phyloP scores from a whole-genome alignment of 75 land plant species.

The Picea glauca region DNA sequence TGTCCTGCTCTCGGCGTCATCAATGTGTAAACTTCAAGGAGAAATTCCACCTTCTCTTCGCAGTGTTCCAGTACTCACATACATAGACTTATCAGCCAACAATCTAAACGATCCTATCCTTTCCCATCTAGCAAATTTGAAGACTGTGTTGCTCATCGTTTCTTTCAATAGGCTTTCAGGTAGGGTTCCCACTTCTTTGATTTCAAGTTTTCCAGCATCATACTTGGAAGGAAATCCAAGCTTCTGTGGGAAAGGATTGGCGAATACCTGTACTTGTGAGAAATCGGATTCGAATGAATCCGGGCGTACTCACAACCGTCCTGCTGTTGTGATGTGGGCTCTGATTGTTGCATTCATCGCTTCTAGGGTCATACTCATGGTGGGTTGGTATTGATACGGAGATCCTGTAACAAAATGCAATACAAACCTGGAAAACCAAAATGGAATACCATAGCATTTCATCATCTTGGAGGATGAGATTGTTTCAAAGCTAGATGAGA shows the following conservation, averaged over 20 bases:
- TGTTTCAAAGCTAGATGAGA: slow-evolving; percentile 44
- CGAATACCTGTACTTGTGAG: slow-evolving; percentile 36
- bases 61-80: too few relatives aligned
- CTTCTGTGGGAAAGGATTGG: slow-evolving; percentile 59
- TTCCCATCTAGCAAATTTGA: too few relatives aligned
- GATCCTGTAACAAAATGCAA: slow-evolving; percentile 4
- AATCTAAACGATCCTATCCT: too few relatives aligned
- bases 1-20: too few relatives aligned
- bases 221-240: slow-evolving; percentile 57
- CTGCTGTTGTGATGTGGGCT: slow-evolving; percentile 15
- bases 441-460: slow-evolving; percentile 43
- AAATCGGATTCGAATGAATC: background rate
- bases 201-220: slow-evolving; percentile 55
- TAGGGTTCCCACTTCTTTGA: slow-evolving; percentile 8
- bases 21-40: too few relatives aligned
- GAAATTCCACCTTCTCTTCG: too few relatives aligned
- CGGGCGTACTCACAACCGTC: background rate
- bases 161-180: too few relatives aligned
- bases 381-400: slow-evolving; percentile 23
- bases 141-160: too few relatives aligned
- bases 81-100: too few relatives aligned
- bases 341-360: slow-evolving; percentile 29
- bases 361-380: slow-evolving; percentile 14
- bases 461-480: slow-evolving; percentile 50
- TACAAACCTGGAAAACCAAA: slow-evolving; percentile 10